A percentile compares a stretch with the other conserved stretches of the same genome.
These are phyloP conservation scores for Hansenula lynferdii DNA, from an alignment of 1,139 yeast species.

Conservation along the genomic window DNA sequence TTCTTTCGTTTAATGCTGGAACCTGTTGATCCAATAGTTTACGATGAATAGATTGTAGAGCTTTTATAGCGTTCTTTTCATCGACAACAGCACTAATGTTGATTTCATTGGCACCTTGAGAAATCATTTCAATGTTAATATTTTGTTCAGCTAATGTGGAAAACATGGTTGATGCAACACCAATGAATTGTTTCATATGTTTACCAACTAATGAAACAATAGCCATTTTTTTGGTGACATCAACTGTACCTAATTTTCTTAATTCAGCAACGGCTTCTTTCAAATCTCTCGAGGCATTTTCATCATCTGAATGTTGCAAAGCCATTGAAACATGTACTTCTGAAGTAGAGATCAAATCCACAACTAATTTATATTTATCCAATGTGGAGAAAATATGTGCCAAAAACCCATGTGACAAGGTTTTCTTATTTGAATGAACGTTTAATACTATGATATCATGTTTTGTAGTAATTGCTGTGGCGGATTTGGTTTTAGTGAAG, in stretches of 20 bases:
- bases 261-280: conserved; percentile 73
- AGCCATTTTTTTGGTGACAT: conserved; percentile 81
- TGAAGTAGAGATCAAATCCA: conserved; percentile 92
- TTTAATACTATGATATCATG: conserved; percentile 88
- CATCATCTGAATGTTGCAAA: conserved; percentile 71
- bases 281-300: conserved; percentile 42
- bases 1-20: conserved; percentile 25
- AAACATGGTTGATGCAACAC: conserved; percentile 97
- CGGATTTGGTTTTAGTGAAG: conserved; percentile 57
- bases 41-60: conserved; percentile 81
- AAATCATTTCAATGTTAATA: conserved; percentile 94
- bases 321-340: conserved; percentile 99
- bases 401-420: conserved; percentile 89
- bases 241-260: conserved; percentile 79
- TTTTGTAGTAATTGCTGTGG: conserved; percentile 96
- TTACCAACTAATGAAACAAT: conserved; percentile 93
- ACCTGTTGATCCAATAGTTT: conserved; percentile 48
- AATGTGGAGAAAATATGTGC: conserved; percentile 86
- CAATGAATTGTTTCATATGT: conserved; percentile 94
- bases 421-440: conserved; percentile 90
- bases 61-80: conserved; percentile 76
- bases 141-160: conserved; percentile 88
- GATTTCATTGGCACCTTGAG: conserved; percentile 97
- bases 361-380: conserved; percentile 82
- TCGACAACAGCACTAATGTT: conserved; percentile 94